Percentiles rank a stretch among this genome's conserved stretches.
These are phyloP conservation scores for Endothia cerciana DNA, from an alignment of 2,329 filamentous ascomycete genomes.

Conservation along the genomic window DNA sequence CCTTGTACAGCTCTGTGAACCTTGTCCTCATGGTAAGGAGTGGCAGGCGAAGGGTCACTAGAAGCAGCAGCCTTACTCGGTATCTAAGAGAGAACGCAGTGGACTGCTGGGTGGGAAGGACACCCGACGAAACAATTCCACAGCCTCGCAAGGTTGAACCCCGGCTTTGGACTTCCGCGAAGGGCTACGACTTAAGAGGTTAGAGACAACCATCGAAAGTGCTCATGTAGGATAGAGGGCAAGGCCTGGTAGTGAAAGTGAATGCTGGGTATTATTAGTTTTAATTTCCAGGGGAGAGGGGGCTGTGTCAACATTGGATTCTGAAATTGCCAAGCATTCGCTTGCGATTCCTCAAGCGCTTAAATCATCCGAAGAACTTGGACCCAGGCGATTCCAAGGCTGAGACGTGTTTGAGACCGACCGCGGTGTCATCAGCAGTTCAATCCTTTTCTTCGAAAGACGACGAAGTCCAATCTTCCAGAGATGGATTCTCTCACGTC, in stretches of 20 bases:
- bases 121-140: not conserved
- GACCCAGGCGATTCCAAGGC: not conserved
- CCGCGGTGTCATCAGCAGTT: not conserved
- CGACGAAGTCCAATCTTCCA: not conserved
- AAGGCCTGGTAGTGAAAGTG: not conserved
- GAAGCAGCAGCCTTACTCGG: not conserved
- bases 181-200: not conserved
- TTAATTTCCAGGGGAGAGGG: not conserved
- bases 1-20: too few relatives aligned
- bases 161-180: not conserved
- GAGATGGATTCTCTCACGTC: not conserved
- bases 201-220: not conserved
- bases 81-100: not conserved
- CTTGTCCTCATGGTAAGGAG: not conserved
- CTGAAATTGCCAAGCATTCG: constrained; percentile 1
- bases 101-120: not conserved
- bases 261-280: too few relatives aligned
- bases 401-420: constrained; percentile 4
- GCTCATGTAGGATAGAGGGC: not conserved
- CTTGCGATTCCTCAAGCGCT: not conserved
- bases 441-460: not conserved
- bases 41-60: not conserved
- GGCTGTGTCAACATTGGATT: not conserved
- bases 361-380: not conserved
- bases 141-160: not conserved